phyloP scores from a whole-genome alignment of 306 rosid genomes.

The Prunus persica region DNA sequence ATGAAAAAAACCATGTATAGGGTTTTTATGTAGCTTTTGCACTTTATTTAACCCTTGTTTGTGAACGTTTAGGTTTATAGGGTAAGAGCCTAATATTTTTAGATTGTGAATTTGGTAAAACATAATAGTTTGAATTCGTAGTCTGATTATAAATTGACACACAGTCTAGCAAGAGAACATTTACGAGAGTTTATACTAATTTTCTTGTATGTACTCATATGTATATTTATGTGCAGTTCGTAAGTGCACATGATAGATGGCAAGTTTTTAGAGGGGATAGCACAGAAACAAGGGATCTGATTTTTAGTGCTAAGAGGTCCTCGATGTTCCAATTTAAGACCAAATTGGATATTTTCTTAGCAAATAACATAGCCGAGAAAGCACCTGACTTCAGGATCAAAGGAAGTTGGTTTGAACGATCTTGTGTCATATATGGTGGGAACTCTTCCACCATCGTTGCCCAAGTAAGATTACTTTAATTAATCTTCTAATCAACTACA shows the following conservation, averaged over 20 bases:
- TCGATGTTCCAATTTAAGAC: constrained; percentile 34
- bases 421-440: constrained; percentile 52
- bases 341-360: constrained; percentile 46
- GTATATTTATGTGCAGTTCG: constrained; percentile 21
- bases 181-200: not conserved
- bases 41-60: not conserved
- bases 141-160: not conserved
- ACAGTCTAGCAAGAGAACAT: not conserved
- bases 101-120: not conserved
- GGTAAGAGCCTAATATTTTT: not conserved
- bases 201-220: not conserved
- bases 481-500: not conserved
- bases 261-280: constrained; percentile 53
- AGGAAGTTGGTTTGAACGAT: constrained; percentile 51
- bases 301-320: constrained; percentile 37
- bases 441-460: constrained; percentile 44
- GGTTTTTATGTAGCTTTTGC: not conserved
- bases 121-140: no score
- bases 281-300: constrained; percentile 24
- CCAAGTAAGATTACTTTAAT: constrained; percentile 26
- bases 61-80: no score
- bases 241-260: constrained; percentile 43
- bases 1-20: not conserved
- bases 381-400: constrained; percentile 51
- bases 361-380: constrained; percentile 31